Conservation (phyloP, 305 asterid species). For the Lippia alba region DNA sequence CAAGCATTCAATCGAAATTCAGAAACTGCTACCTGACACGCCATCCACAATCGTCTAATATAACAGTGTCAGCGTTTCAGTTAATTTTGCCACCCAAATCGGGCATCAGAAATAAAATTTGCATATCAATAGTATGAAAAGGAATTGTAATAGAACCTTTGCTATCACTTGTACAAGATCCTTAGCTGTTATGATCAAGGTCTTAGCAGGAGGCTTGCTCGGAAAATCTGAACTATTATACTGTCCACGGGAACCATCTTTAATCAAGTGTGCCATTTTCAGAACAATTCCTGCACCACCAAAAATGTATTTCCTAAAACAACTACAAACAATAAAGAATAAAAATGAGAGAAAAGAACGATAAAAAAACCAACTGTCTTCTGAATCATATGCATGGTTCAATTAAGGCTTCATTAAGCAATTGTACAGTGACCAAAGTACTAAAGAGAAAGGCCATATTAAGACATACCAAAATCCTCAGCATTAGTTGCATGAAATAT, state of each 20-base stretch:
- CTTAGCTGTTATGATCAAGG: slow-evolving; percentile 71
- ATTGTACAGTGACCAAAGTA: slow-evolving; percentile 19
- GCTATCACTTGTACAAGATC: slow-evolving; percentile 93
- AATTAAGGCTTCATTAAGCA: slow-evolving; percentile 13
- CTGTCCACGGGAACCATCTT: slow-evolving; percentile 73
- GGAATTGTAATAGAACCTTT: slow-evolving; percentile 55
- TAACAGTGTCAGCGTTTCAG: slow-evolving; percentile 24
- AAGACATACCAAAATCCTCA: slow-evolving; percentile 79
- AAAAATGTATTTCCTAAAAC: slow-evolving; percentile 1
- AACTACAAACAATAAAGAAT: no score
- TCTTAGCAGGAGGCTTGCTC: slow-evolving; percentile 61
- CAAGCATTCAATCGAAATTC: slow-evolving; percentile 10
- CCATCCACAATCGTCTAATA: slow-evolving; percentile 22
- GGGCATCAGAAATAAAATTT: slow-evolving; percentile 17
- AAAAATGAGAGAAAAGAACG: neutral
- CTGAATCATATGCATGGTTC: slow-evolving; percentile 9
- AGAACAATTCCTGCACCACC: slow-evolving; percentile 72
- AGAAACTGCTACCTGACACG: slow-evolving; percentile 6
- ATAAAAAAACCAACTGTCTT: neutral
- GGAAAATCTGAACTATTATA: slow-evolving; percentile 52
- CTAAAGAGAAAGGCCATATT: slow-evolving; percentile 25
- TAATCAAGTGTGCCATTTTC: slow-evolving; percentile 80
- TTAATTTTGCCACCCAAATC: slow-evolving; percentile 21
- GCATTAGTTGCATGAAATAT: slow-evolving; percentile 82
- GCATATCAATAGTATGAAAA: slow-evolving; percentile 2